Base-by-base conservation (phyloP, 225 moss, liverwort and hornwort genomes). In the Sphagnum contortum region DNA sequence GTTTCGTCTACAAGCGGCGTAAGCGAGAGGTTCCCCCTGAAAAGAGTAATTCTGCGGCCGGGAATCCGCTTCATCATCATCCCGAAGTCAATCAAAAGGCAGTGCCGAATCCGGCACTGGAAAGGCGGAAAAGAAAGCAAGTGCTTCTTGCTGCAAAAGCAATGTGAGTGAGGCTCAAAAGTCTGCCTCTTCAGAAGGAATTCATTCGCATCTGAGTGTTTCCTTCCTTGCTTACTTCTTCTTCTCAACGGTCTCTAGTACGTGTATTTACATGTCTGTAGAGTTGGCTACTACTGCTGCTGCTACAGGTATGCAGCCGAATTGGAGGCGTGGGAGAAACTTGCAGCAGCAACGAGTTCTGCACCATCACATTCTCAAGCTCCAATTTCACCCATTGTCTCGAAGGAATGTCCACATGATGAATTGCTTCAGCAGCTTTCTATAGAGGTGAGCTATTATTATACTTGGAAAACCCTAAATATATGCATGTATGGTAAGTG, bases 261-360 rank as follows among this genome's bases (percentile, higher is more conserved):
- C 29, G 29, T 29, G 29, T 29, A 29, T 29, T 29, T 29, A 29
- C 29, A 29, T 29, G 29, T 29, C 29, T 29, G 29, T 29, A 29
- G 29, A 29, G 29, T 1, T 29, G 29, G 29, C 29, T 29, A 29
- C 29, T 29, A 1, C 29, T 29, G 29, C 29, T 29, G 29, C 29
- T 29, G 29, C 48, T 64, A 67, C 74, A 85, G 84, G 67, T 85
- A 76, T 65, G 70, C 75, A 76, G 72, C 69, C 50, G 81, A 84
- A 59, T 67, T 81, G 71, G 61, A 81, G 57, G 78, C 84, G 48
- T 85, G 84, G 84, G 81, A 85, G 73, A 76, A 72, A 71, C 60
- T 85, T 63, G 81, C 78, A 51, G 78, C 78, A 48, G 78, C 80
- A 65, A 56, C 69, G 54, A 66, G 74, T 59, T 63, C 71, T 12